These are phyloP conservation scores for Pseudogymnoascus sp. DNA, from an alignment of 2,329 filamentous ascomycete species.

Conservation along the genomic window DNA sequence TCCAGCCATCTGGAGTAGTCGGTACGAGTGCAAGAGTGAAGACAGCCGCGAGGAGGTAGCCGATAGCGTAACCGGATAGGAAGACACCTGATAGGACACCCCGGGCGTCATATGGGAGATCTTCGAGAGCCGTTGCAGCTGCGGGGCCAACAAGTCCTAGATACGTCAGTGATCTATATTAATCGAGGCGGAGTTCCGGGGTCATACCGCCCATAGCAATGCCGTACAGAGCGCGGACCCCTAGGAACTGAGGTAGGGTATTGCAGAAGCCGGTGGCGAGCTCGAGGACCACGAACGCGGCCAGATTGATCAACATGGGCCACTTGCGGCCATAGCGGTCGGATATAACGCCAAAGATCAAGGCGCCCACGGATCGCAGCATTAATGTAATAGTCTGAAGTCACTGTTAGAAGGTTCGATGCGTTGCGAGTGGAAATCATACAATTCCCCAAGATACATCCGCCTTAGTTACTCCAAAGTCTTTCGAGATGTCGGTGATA, in stretches of 20 bases:
- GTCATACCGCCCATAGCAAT: slow-evolving; percentile 64
- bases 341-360: slow-evolving; percentile 39
- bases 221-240: slow-evolving; percentile 65
- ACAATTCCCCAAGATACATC: slow-evolving; percentile 55
- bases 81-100: slow-evolving; percentile 23
- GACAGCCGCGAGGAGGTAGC: slow-evolving; percentile 29
- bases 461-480: slow-evolving; percentile 44
- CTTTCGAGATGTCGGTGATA: slow-evolving; percentile 42
- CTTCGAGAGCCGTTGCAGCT: slow-evolving; percentile 68
- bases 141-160: slow-evolving; percentile 60
- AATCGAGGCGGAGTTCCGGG: not conserved
- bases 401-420: not conserved
- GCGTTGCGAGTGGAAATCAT: not conserved
- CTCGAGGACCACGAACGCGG: slow-evolving; percentile 61
- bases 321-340: slow-evolving; percentile 54
- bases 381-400: slow-evolving; percentile 23
- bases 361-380: slow-evolving; percentile 30
- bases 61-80: slow-evolving; percentile 21
- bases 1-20: slow-evolving; percentile 69
- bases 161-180: not conserved
- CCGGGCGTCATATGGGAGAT: slow-evolving; percentile 21
- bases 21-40: slow-evolving; percentile 58
- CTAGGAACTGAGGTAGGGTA: slow-evolving; percentile 45
- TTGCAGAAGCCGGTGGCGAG: slow-evolving; percentile 31
- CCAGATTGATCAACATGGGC: slow-evolving; percentile 66